phyloP scores from a whole-genome alignment of 495 filamentous ascomycete species.

The Hypoxylon trugodes region DNA sequence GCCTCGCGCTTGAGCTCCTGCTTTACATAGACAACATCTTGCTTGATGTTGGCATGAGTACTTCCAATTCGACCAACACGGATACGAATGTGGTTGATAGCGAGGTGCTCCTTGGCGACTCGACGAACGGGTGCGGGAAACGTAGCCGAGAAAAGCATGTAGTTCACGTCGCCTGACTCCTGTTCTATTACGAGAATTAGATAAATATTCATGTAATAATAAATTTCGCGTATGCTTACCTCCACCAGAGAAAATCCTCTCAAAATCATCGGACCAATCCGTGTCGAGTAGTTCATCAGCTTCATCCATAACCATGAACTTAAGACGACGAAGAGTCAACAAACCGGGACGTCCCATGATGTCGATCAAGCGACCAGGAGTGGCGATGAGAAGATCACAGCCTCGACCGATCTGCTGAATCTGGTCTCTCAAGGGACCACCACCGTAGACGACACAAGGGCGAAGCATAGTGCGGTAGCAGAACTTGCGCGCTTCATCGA shows the following conservation, averaged over 20 bases:
- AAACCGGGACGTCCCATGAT: slow-evolving; percentile 75
- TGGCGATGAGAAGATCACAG: slow-evolving; percentile 88
- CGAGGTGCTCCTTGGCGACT: slow-evolving; percentile 77
- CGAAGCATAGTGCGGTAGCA: slow-evolving; percentile 95
- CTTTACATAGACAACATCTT: slow-evolving; percentile 74
- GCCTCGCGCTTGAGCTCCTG: slow-evolving; percentile 69
- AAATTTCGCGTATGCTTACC: slow-evolving; percentile 61
- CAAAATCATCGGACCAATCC: slow-evolving; percentile 78
- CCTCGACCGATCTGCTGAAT: slow-evolving; percentile 76
- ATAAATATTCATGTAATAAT: not conserved
- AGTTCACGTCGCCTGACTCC: slow-evolving; percentile 79
- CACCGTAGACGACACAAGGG: slow-evolving; percentile 91
- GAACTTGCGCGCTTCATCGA: slow-evolving; percentile 88
- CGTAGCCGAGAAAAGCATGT: slow-evolving; percentile 95
- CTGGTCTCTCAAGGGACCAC: slow-evolving; percentile 72
- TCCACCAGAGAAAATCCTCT: slow-evolving; percentile 76
- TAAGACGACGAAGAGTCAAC: slow-evolving; percentile 77
- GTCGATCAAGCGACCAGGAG: slow-evolving; percentile 85
- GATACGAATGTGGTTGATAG: slow-evolving; percentile 75
- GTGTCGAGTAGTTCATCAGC: slow-evolving; percentile 87
- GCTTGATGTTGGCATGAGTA: slow-evolving; percentile 79
- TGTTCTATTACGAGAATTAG: slow-evolving; percentile 62
- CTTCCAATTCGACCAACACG: slow-evolving; percentile 86
- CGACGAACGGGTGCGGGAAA: slow-evolving; percentile 81
- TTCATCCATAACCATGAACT: slow-evolving; percentile 89